These are phyloP conservation scores for Teunomyces funiuensis DNA, from an alignment of 805 yeast genomes.

Conservation along the genomic window DNA sequence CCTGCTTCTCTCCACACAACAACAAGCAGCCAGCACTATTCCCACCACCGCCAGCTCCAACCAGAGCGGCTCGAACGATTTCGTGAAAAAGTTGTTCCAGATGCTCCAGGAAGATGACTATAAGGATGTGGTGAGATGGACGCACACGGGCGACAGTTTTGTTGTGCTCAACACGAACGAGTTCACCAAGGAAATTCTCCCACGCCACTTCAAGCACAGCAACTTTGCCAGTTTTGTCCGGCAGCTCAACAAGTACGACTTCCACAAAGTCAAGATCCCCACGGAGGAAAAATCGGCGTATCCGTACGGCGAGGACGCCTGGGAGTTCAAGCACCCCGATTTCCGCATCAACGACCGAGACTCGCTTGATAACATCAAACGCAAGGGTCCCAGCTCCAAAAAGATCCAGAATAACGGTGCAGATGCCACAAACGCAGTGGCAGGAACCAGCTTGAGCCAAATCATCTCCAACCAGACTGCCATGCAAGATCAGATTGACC, in stretches of 20 bases:
- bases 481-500: constrained; percentile 33
- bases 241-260: constrained; percentile 94
- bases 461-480: constrained; percentile 10
- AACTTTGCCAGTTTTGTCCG: constrained; percentile 95
- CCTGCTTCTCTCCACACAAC: not conserved
- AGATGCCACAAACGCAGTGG: constrained; percentile 3
- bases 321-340: constrained; percentile 95
- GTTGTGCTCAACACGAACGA: constrained; percentile 88
- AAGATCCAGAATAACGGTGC: constrained; percentile 32
- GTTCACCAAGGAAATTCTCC: constrained; percentile 84
- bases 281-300: constrained; percentile 54
- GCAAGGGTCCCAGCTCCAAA: constrained; percentile 69
- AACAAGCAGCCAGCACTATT: not conserved
- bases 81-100: constrained; percentile 73
- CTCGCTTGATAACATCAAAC: constrained; percentile 81
- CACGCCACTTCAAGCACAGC: constrained; percentile 90
- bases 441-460: constrained; percentile 7
- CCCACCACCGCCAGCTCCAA: constrained; percentile 25
- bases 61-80: constrained; percentile 64
- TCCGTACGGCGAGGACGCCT: constrained; percentile 73
- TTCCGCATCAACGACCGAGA: constrained; percentile 74
- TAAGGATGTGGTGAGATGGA: constrained; percentile 80
- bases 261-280: constrained; percentile 86
- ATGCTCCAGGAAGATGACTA: constrained; percentile 86
- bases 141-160: constrained; percentile 79